Conservation (phyloP, 768 basidiomycete species). For the Tricholoma furcatifolium region DNA sequence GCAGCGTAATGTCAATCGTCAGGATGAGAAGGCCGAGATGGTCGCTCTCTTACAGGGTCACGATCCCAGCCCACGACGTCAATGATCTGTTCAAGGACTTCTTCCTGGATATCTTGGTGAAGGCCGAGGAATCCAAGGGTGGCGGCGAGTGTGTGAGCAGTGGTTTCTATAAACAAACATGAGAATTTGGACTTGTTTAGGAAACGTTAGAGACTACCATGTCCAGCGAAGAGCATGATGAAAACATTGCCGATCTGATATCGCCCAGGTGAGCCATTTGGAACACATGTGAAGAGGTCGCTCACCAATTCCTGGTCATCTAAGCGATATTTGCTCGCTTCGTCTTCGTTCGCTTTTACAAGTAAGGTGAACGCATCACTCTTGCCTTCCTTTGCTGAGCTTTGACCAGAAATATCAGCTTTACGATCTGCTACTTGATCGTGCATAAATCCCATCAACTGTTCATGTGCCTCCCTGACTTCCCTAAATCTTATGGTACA, state of each 20-base stretch:
- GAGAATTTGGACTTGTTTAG: background rate
- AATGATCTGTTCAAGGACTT: slow-evolving; percentile 37
- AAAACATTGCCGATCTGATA: slow-evolving; percentile 52
- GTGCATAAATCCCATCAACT: slow-evolving; percentile 37
- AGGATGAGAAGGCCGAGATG: background rate
- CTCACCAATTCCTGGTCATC: slow-evolving; percentile 40
- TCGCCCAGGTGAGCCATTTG: background rate
- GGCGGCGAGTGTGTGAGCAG: slow-evolving; percentile 41
- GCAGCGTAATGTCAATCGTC: background rate
- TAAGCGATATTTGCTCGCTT: slow-evolving; percentile 35
- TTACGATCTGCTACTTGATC: slow-evolving; percentile 34
- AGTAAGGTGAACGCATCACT: slow-evolving; percentile 42
- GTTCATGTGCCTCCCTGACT: slow-evolving; percentile 26
- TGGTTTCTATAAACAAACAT: slow-evolving; percentile 33
- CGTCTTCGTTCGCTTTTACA: slow-evolving; percentile 46
- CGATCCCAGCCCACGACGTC: slow-evolving; percentile 30
- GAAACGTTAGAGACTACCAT: slow-evolving; percentile 33
- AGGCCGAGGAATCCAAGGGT: slow-evolving; percentile 43
- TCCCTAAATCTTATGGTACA: slow-evolving; percentile 25
- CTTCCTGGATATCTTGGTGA: slow-evolving; percentile 41
- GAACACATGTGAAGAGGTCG: background rate
- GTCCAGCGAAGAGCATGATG: slow-evolving; percentile 55
- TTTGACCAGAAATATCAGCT: slow-evolving; percentile 22
- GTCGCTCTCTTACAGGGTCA: slow-evolving; percentile 29
- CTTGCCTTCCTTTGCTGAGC: slow-evolving; percentile 1